Base-by-base conservation (phyloP, 2,329 filamentous ascomycete species). In the Aphanocladium album region DNA sequence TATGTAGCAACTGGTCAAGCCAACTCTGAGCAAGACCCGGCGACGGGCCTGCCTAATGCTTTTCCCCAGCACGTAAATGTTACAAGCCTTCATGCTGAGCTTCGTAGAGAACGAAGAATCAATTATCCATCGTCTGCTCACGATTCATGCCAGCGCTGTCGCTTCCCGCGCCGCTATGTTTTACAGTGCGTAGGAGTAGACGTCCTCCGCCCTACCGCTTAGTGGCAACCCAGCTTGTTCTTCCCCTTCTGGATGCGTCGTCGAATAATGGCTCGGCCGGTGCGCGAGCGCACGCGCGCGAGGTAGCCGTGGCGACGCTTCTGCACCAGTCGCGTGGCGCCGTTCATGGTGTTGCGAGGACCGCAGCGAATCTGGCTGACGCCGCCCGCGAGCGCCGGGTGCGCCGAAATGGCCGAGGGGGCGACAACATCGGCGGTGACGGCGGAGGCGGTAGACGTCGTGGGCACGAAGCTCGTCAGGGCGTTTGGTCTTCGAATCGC, bases 301-400 rank as follows among this genome's bases (percentile, higher is more conserved):
- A 87, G 70, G 66, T 85, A 87, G 1, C 84, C 84, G 64, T 82
- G 79, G 65, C 83, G 77, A 25, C 83, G 77, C 77, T 86, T 86
- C 72, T 85, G 81, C 16, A 85, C 71, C 58, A 86, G 73, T 39
- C 83, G 77, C 59, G 80, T 83, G 60, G 79, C 73, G 54, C 77
- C 73, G 60, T 81, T 79, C 81, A 85, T 80, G 35, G 81, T 86
- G 68, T 83, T 79, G 62, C 83, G 79, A 52, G 83, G 83, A 1
- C 82, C 83, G 74, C 80, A 86, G 60, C 83, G 81, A 64, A 85
- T 74, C 73, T 85, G 83, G 62, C 68, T 70, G 49, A 39, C 59
- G 35, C 72, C 71, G 52, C 73, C 77, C 5, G 69, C 71, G n/a
- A 85, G 72, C 9, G 80, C 79, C 33, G 83, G 83, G 70, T 84